Evolutionary conservation across 116 monocot species (phyloP).

Genomic region (Papilionanthe hybrid): DNA sequence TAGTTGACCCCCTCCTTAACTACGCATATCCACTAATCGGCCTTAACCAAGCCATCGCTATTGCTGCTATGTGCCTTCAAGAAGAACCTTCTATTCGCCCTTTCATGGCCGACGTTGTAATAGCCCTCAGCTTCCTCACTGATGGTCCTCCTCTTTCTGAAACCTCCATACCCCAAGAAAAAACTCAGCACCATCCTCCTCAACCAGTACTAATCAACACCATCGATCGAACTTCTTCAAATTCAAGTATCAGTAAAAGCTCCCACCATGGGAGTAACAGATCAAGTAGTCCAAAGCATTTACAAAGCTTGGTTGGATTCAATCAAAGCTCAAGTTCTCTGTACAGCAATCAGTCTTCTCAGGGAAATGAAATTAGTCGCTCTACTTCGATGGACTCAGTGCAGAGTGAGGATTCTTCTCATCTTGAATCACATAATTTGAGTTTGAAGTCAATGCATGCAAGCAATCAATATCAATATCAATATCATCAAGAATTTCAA

Average conservation of each 20-base stretch:
- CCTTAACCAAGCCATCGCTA: conserved; percentile 18
- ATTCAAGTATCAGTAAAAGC: neutral
- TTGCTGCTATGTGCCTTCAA: conserved; percentile 27
- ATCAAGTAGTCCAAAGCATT: conserved; percentile 1
- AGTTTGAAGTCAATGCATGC: too few relatives aligned
- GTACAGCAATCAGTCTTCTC: neutral
- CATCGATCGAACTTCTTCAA: neutral
- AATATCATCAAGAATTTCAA: neutral
- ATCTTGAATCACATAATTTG: neutral
- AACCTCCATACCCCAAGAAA: neutral
- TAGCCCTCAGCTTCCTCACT: conserved; percentile 12
- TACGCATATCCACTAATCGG: conserved; percentile 10
- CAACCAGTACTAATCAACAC: neutral
- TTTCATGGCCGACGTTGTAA: conserved; percentile 17
- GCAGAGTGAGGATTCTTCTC: conserved; percentile 3
- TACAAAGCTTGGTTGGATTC: neutral
- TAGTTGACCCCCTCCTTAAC: conserved; percentile 17
- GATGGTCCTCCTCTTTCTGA: neutral
- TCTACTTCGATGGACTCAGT: neutral
- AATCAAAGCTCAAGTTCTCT: neutral
- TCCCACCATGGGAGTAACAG: neutral
- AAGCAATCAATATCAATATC: too few relatives aligned
- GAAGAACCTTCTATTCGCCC: conserved; percentile 21
- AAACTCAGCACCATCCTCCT: conserved; percentile 1
- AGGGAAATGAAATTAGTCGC: neutral